Conservation (phyloP, 2,329 filamentous ascomycete genomes). For the Aspergillus felis region DNA sequence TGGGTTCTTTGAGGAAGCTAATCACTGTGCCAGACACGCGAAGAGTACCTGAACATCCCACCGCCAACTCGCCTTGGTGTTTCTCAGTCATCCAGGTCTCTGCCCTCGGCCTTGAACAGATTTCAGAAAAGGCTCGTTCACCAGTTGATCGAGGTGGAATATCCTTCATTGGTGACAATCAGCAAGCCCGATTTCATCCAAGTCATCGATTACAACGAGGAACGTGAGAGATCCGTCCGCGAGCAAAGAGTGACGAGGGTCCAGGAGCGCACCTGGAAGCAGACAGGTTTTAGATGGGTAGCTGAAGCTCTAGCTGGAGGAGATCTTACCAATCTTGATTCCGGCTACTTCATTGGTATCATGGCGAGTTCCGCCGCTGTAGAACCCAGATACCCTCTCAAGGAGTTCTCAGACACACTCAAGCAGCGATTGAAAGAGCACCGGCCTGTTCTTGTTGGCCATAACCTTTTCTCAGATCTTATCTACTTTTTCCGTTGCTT, state of each 20-base stretch:
- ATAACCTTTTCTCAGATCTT: conserved; percentile 61
- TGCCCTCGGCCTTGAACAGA: conserved; percentile 43
- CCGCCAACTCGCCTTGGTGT: conserved; percentile 21
- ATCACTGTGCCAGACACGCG: conserved; percentile 17
- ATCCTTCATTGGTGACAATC: conserved; percentile 37
- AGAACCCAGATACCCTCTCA: conserved; percentile 16
- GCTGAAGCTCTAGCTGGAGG: conserved; percentile 44
- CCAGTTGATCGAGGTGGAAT: conserved; percentile 63
- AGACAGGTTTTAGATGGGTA: conserved; percentile 46
- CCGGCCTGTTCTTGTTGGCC: conserved; percentile 54
- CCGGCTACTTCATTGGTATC: conserved; percentile 28
- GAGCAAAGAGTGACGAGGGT: conserved; percentile 25
- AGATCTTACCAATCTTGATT: conserved; percentile 34
- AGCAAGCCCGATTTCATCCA: conserved; percentile 38
- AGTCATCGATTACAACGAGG: conserved; percentile 35
- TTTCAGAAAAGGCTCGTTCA: conserved; percentile 65
- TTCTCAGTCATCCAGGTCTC: conserved; percentile 9
- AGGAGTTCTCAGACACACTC: conserved; percentile 28
- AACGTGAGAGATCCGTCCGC: conserved; percentile 30
- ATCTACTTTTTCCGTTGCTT: conserved; percentile 60
- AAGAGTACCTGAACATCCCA: conserved; percentile 46
- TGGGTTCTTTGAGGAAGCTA: neutral
- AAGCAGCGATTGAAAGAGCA: conserved; percentile 43
- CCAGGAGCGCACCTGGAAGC: conserved; percentile 28
- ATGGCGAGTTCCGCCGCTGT: conserved; percentile 13